Base-by-base conservation (phyloP, 2,329 filamentous ascomycete species). In the Leptosphaerulina australis region DNA sequence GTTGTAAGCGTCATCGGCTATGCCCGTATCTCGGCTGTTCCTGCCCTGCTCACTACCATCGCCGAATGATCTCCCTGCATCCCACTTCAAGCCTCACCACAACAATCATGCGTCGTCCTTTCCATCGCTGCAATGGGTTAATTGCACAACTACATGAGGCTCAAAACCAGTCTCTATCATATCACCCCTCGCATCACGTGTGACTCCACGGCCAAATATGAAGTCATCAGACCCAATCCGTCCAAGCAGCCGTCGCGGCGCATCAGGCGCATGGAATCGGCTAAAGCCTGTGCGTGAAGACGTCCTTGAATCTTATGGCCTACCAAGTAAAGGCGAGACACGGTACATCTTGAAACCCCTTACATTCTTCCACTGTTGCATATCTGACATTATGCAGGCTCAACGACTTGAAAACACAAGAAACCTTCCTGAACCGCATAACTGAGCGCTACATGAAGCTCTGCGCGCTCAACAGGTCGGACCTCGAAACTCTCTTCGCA, bases 281-380 rank as follows among this genome's bases (percentile, higher is more conserved):
- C 77, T 95, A 57, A 91, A 88, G 71, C 87, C 89, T 10, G 81
- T 87, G 53, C 83, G 87, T 34, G 77, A 85, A 49, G 91, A 97
- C 71, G 84, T 89, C 11, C 78, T 97, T 21, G 89, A 95, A 62
- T 82, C 80, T 53, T 88, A 95, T 60, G 92, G 93, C 1, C 81
- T 96, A 58, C 90, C 90, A 4, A 96, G 91, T 2, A 97, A 96
- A 69, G 93, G 93, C 43, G 93, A 97, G 72, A 88, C 81, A 37
- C 87, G 88, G 91, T 93, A 78, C 43, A 64, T 34, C 50, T 49
- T 17, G 2, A 15, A 2, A 8, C 15, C 54, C 51, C 37, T 29
- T 22, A 37, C n/a, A 31, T 17, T 30, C 21, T 28, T 31, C 40
- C 5, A 15, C 3, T n/a, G n/a, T n/a, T n/a, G n/a, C n/a, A n/a